Conservation (phyloP, 2,329 filamentous ascomycete species). For the Diaporthe sp. region DNA sequence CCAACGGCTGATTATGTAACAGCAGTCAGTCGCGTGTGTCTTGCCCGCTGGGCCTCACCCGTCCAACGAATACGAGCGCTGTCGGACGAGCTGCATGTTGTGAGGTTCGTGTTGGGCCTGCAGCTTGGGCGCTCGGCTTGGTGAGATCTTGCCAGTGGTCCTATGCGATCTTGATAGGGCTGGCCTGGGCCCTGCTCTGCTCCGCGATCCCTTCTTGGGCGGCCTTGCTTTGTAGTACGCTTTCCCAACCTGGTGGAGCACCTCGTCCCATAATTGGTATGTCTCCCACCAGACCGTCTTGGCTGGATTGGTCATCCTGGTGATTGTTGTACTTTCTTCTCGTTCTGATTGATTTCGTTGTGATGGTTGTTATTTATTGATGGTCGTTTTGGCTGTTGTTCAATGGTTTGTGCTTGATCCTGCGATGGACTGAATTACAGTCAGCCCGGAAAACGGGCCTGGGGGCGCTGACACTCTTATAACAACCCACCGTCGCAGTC, state of each 20-base stretch:
- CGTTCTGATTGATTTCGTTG: not conserved
- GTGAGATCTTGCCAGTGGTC: not conserved
- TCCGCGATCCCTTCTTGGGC: constrained; percentile 15
- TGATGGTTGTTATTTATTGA: not conserved
- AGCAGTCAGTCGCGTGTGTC: not conserved
- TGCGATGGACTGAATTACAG: not conserved
- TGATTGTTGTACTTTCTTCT: not conserved
- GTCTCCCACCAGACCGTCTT: constrained; percentile 50
- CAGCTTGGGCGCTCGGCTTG: not conserved
- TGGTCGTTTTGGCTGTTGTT: not conserved
- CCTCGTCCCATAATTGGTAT: constrained; percentile 55
- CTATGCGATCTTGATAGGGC: constrained; percentile 10
- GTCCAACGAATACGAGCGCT: constrained; percentile 18
- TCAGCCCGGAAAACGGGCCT: not conserved
- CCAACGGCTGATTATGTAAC: not conserved
- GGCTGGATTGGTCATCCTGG: constrained; percentile 38
- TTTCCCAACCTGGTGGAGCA: constrained; percentile 56
- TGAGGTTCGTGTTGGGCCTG: constrained; percentile 14
- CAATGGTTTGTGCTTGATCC: not conserved
- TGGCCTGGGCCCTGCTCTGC: constrained; percentile 11
- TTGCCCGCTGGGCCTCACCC: not conserved
- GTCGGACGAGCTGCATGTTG: constrained; percentile 33
- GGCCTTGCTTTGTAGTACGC: constrained; percentile 52
- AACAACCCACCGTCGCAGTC: not conserved
- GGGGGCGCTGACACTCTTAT: constrained; percentile 17